Evolutionary conservation across 495 filamentous ascomycete genomes (phyloP).

Genomic region (Trichocladium antarcticum): DNA sequence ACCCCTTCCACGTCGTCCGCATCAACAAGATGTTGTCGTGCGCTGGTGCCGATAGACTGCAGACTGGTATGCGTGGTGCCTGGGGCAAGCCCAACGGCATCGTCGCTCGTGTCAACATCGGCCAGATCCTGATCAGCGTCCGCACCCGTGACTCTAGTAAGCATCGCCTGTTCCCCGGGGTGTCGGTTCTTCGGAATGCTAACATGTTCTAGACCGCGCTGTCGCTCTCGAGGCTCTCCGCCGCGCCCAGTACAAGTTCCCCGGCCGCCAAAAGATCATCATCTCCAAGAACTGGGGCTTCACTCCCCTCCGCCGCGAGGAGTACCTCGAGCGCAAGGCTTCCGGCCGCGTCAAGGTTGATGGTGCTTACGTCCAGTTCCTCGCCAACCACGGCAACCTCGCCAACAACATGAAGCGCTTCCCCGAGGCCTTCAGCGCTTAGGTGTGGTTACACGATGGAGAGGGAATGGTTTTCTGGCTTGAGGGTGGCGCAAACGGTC

Average conservation of each 20-base stretch:
- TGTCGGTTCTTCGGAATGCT: slow-evolving; percentile 8
- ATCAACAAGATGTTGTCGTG: slow-evolving; percentile 99
- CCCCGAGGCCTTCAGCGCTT: slow-evolving; percentile 70
- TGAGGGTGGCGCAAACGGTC: slow-evolving; percentile 26
- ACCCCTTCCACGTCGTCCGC: slow-evolving; percentile 98
- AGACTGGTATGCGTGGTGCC: slow-evolving; percentile 99
- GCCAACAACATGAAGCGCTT: slow-evolving; percentile 81
- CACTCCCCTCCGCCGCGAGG: slow-evolving; percentile 92
- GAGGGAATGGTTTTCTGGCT: slow-evolving; percentile 30
- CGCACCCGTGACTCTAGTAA: slow-evolving; percentile 81
- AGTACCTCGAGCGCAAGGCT: slow-evolving; percentile 86
- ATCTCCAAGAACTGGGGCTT: slow-evolving; percentile 99
- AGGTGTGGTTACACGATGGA: slow-evolving; percentile 25
- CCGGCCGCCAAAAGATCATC: slow-evolving; percentile 99
- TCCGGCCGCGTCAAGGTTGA: slow-evolving; percentile 84
- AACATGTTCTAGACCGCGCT: slow-evolving; percentile 53
- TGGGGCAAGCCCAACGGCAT: slow-evolving; percentile 98
- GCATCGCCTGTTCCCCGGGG: slow-evolving; percentile 19
- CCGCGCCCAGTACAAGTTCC: slow-evolving; percentile 99
- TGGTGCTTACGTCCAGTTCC: slow-evolving; percentile 98
- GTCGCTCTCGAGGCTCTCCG: slow-evolving; percentile 95
- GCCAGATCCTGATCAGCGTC: slow-evolving; percentile 93
- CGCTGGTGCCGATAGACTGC: slow-evolving; percentile 98
- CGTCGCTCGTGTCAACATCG: slow-evolving; percentile 98
- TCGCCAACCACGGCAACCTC: slow-evolving; percentile 77